A percentile compares a stretch with the other conserved stretches of the same genome.
Evolutionary conservation across 78 protist genomes (phyloP).

Genomic region (Dictyostelium purpureum): DNA sequence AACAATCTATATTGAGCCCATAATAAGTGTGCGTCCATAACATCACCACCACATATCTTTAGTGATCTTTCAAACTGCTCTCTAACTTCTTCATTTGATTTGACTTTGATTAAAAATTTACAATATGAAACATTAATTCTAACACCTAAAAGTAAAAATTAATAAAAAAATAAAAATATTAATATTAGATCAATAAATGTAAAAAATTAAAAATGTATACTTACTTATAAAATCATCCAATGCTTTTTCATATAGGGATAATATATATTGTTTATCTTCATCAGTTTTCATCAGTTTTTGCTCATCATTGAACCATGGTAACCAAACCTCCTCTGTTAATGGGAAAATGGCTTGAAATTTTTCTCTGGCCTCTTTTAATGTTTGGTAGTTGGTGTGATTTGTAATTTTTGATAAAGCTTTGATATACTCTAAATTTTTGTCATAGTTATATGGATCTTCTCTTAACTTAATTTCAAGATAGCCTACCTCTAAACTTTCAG

Average conservation of each 20-base stretch:
- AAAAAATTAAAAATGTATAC: not conserved
- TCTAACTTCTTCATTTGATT: conserved; percentile 19
- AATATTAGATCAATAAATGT: not conserved
- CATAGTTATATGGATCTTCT: conserved; percentile 48
- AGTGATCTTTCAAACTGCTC: conserved; percentile 1
- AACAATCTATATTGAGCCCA: conserved; percentile 41
- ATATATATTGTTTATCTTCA: conserved; percentile 2
- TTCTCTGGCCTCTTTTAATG: conserved; percentile 16
- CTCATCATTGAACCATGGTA: conserved; percentile 45
- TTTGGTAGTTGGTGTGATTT: not conserved
- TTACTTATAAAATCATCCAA: conserved; percentile 57
- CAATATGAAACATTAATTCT: conserved; percentile 27
- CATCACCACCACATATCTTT: not conserved
- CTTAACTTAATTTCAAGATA: conserved; percentile 54
- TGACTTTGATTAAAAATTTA: not conserved
- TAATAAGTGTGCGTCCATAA: not conserved
- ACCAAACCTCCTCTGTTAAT: conserved; percentile 13
- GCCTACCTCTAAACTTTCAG: conserved; percentile 38
- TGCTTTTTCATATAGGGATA: conserved; percentile 29
- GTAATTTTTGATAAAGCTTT: not conserved
- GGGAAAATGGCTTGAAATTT: conserved; percentile 40
- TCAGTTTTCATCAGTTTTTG: not conserved
- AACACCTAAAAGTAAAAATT: conserved; percentile 3
- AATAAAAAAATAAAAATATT: no score
- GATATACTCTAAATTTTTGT: conserved; percentile 13